These are phyloP conservation scores for Apostasia ramifera DNA, from an alignment of 106 monocot species.

Conservation along the genomic window DNA sequence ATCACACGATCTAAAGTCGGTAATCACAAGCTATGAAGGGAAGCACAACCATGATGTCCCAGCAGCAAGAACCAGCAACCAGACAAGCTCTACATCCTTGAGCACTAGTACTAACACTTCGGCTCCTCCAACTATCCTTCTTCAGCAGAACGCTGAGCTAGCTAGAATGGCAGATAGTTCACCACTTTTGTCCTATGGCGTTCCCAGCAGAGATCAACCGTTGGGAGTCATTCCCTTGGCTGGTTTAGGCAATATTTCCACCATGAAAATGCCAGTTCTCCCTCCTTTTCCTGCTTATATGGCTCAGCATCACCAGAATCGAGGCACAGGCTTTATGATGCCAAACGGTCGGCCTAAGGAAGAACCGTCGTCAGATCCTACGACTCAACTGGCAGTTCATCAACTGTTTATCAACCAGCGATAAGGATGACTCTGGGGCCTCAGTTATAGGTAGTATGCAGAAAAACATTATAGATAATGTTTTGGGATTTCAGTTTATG, in stretches of 20 bases:
- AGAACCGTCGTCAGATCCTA: not conserved
- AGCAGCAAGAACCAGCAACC: slow-evolving; percentile 3
- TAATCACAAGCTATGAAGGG: slow-evolving; percentile 24
- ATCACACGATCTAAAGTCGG: slow-evolving; percentile 14
- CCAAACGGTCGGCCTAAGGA: not conserved
- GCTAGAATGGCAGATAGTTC: not conserved
- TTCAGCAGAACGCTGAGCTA: not conserved
- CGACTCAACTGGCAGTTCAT: not conserved
- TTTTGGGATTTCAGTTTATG: not conserved
- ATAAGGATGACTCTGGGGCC: slow-evolving; percentile 7
- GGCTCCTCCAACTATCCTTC: not conserved
- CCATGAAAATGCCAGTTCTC: slow-evolving; percentile 22
- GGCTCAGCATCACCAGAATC: not conserved
- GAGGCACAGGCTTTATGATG: not conserved
- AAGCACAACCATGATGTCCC: slow-evolving; percentile 22
- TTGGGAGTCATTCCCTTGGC: slow-evolving; percentile 1
- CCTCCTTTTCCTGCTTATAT: slow-evolving; percentile 7
- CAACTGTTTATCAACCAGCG: not conserved
- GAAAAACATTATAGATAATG: not conserved
- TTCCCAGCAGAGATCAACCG: not conserved
- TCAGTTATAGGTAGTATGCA: slow-evolving; percentile 13
- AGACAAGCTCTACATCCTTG: not conserved
- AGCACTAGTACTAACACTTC: not conserved
- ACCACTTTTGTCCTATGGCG: not conserved
- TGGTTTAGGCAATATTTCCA: not conserved